These are phyloP conservation scores for Cruciata laevipes DNA, from an alignment of 257 asterid genomes.

Conservation along the genomic window DNA sequence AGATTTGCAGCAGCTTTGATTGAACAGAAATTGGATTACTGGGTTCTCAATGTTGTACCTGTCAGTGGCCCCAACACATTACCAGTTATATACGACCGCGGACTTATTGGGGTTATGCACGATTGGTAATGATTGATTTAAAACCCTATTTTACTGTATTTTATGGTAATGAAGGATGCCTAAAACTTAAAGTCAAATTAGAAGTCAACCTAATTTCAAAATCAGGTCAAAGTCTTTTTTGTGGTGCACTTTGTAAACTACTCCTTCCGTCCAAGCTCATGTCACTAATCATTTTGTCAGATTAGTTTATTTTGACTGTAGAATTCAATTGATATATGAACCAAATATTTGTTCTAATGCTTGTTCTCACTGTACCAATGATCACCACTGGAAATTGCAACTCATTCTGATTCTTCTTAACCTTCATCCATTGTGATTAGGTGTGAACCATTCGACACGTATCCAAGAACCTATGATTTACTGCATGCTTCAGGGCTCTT, in stretches of 20 bases:
- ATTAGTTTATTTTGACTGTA: too few relatives aligned
- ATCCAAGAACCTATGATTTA: constrained; percentile 74
- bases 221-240: too few relatives aligned
- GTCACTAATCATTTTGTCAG: too few relatives aligned
- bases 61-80: constrained; percentile 85
- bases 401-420: background rate
- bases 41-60: constrained; percentile 95
- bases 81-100: constrained; percentile 92
- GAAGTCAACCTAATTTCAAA: too few relatives aligned
- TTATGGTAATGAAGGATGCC: background rate
- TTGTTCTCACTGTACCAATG: background rate
- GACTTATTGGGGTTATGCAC: constrained; percentile 91
- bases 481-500: constrained; percentile 74
- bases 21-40: constrained; percentile 65
- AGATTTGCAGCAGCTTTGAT: constrained; percentile 92
- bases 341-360: background rate
- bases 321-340: background rate
- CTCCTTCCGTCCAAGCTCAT: too few relatives aligned
- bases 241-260: too few relatives aligned
- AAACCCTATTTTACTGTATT: background rate
- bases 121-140: constrained; percentile 57
- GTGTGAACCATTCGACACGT: constrained; percentile 74
- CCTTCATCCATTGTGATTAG: constrained; percentile 20
- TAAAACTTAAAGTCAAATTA: too few relatives aligned
- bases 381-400: background rate